Evolutionary conservation across 169 alveolate genomes (phyloP).

Genomic region (Plasmodium ovale): DNA sequence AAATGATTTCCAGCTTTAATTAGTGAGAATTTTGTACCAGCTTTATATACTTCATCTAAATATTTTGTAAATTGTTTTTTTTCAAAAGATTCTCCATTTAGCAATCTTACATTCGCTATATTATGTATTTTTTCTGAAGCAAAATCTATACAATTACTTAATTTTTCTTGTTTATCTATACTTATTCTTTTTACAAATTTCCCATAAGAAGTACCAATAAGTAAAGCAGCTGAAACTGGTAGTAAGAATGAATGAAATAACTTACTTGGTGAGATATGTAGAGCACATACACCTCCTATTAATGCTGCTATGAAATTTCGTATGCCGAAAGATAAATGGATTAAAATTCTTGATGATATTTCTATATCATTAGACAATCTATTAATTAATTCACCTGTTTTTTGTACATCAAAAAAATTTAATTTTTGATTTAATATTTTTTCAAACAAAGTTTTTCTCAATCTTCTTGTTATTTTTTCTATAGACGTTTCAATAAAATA

Average conservation of each 20-base stretch:
- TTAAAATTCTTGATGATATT: slow-evolving; percentile 74
- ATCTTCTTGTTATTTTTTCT: slow-evolving; percentile 76
- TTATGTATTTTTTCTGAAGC: slow-evolving; percentile 66
- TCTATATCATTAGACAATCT: slow-evolving; percentile 77
- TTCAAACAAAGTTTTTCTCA: slow-evolving; percentile 76
- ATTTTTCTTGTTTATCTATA: slow-evolving; percentile 47
- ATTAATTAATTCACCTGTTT: slow-evolving; percentile 77
- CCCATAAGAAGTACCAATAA: slow-evolving; percentile 67
- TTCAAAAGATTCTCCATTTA: slow-evolving; percentile 65
- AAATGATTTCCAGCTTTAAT: slow-evolving; percentile 67
- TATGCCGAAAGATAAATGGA: slow-evolving; percentile 64
- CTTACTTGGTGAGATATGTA: slow-evolving; percentile 69
- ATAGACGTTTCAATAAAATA: slow-evolving; percentile 72
- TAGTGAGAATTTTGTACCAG: slow-evolving; percentile 37
- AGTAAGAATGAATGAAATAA: slow-evolving; percentile 41
- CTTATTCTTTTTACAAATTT: slow-evolving; percentile 45
- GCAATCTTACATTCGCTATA: slow-evolving; percentile 35
- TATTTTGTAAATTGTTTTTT: slow-evolving; percentile 58
- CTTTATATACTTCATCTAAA: slow-evolving; percentile 67
- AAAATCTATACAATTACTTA: slow-evolving; percentile 59
- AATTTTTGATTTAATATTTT: slow-evolving; percentile 74
- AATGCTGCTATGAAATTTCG: slow-evolving; percentile 57
- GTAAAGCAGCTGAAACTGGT: slow-evolving; percentile 37
- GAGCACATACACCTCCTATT: slow-evolving; percentile 62
- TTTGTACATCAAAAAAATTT: slow-evolving; percentile 75